Percentiles rank a stretch among this genome's conserved stretches.
These are phyloP conservation scores for Lepidium africanum DNA, from an alignment of 345 rosid genomes.

Conservation along the genomic window DNA sequence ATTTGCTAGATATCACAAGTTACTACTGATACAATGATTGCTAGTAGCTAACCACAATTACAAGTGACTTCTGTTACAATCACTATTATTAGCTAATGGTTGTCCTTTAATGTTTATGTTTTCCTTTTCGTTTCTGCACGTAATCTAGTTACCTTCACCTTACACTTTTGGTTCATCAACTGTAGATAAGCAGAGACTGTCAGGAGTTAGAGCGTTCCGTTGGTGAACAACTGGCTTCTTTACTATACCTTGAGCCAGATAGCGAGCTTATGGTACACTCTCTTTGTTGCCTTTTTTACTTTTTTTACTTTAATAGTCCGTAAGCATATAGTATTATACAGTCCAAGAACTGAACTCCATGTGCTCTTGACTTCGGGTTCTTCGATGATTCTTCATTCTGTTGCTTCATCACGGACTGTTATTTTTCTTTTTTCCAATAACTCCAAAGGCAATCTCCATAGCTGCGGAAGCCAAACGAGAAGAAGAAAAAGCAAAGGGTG, in stretches of 20 bases:
- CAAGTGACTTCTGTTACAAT: slow-evolving; percentile 7
- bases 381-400: neutral
- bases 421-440: neutral
- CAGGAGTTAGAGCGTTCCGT: slow-evolving; percentile 91
- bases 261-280: slow-evolving; percentile 88
- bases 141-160: slow-evolving; percentile 5
- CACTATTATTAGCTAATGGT: neutral
- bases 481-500: slow-evolving; percentile 96
- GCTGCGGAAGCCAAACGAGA: slow-evolving; percentile 95
- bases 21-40: neutral
- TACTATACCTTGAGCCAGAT: slow-evolving; percentile 95
- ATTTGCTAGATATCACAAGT: neutral
- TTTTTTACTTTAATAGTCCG: neutral
- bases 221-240: slow-evolving; percentile 91
- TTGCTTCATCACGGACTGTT: neutral
- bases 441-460: slow-evolving; percentile 48
- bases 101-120: slow-evolving; percentile 1
- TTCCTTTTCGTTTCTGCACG: neutral
- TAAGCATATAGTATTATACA: neutral
- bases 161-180: slow-evolving; percentile 14
- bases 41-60: neutral
- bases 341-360: neutral
- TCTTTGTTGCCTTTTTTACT: neutral
- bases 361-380: neutral
- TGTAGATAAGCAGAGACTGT: slow-evolving; percentile 98